Conservation (phyloP, 805 yeast genomes). For the Saturnispora zaruensis region DNA sequence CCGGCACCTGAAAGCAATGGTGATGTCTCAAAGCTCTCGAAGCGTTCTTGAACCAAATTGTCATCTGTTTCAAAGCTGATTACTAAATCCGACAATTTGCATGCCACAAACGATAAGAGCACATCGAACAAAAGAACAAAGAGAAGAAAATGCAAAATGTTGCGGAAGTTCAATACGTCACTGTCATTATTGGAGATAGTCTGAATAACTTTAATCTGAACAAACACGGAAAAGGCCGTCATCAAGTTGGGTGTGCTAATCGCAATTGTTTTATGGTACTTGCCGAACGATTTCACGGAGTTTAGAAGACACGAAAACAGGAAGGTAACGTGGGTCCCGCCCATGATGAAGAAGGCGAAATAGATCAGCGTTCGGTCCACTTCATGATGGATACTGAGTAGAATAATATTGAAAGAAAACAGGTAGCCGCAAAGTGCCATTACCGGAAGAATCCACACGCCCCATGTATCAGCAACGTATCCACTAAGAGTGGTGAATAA, state of each 20-base stretch:
- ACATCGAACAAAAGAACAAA: constrained; percentile 15
- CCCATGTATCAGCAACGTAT: constrained; percentile 70
- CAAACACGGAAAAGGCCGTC: constrained; percentile 27
- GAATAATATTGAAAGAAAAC: constrained; percentile 52
- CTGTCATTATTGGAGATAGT: constrained; percentile 14
- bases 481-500: constrained; percentile 76
- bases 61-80: constrained; percentile 21
- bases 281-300: constrained; percentile 68
- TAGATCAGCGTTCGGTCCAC: constrained; percentile 33
- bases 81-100: constrained; percentile 24
- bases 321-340: constrained; percentile 61
- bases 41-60: constrained; percentile 16
- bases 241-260: constrained; percentile 67
- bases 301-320: constrained; percentile 63
- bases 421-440: constrained; percentile 53
- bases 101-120: constrained; percentile 21
- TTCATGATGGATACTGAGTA: constrained; percentile 28
- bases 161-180: constrained; percentile 15
- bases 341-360: constrained; percentile 48
- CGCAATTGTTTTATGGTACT: constrained; percentile 63
- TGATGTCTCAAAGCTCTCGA: constrained; percentile 27
- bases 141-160: constrained; percentile 19
- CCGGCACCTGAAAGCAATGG: constrained; percentile 29
- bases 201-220: constrained; percentile 24
- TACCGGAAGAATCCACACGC: constrained; percentile 63